phyloP scores from a whole-genome alignment of 2,329 filamentous ascomycete genomes.

The Fusarium pseudograminearum region DNA sequence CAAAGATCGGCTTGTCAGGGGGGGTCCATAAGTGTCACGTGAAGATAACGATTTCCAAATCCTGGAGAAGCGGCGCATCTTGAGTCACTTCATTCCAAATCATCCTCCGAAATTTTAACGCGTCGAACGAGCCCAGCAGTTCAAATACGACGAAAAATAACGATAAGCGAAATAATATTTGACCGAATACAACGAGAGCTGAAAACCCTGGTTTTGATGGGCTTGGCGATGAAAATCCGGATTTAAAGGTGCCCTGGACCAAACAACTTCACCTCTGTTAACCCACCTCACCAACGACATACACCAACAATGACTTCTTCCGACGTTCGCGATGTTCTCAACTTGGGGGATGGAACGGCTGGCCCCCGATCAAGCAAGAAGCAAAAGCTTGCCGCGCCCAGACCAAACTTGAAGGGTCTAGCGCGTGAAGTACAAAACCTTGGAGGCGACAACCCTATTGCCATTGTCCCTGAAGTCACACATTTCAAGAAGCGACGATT shows the following conservation, averaged over 20 bases:
- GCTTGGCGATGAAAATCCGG: constrained; percentile 41
- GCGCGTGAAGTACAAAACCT: constrained; percentile 75
- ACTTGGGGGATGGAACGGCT: constrained; percentile 72
- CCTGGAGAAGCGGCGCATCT: constrained; percentile 14
- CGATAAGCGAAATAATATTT: background rate
- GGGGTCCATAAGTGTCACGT: constrained; percentile 52
- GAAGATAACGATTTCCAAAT: constrained; percentile 38
- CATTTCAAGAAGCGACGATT: constrained; percentile 71
- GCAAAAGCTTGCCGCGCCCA: constrained; percentile 73
- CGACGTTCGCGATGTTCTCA: constrained; percentile 90
- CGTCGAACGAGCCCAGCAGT: constrained; percentile 23
- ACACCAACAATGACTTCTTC: constrained; percentile 72
- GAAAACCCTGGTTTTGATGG: constrained; percentile 22
- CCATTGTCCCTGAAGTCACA: constrained; percentile 71
- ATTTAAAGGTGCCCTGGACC: constrained; percentile 23
- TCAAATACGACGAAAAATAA: constrained; percentile 18
- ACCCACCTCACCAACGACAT: constrained; percentile 19
- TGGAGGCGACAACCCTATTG: constrained; percentile 74
- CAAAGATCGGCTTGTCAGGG: constrained; percentile 55
- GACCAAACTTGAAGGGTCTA: constrained; percentile 71
- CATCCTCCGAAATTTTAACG: constrained; percentile 34
- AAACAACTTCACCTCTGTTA: background rate
- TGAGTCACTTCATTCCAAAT: constrained; percentile 11
- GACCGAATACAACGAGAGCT: background rate
- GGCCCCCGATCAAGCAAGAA: constrained; percentile 76